Evolutionary conservation across 208 protist genomes (phyloP), one percentile per base, ranked within the genome.

Genomic region (Wallacemonas sp.): DNA sequence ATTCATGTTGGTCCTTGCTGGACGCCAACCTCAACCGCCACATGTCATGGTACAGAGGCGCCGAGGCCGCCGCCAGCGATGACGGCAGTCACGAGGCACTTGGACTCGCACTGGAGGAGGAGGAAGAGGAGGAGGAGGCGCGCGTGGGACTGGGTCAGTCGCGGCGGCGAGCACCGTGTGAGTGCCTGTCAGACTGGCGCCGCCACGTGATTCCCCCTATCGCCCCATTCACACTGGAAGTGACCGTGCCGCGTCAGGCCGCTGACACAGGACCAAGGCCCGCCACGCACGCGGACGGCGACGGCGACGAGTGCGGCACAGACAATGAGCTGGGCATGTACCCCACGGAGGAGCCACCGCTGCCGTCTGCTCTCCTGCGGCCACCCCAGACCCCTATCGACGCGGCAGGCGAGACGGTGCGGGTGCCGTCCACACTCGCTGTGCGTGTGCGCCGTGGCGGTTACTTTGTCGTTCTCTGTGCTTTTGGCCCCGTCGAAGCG

Each of bases 381-480:
- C 42, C 42, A n/a, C 42, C 17, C 5, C n/a, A n/a, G n/a, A n/a
- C n/a, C n/a, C n/a, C n/a, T n/a, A n/a, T n/a, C n/a, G n/a, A 17
- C 38, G 17, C 38, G 38, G 38, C 38, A 17, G 38, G 12, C 22
- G 50, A 32, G 0, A 37, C 50, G 6, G 54, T 45, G 27, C 9
- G 4, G 54, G 36, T 50, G 58, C 58, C 37, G 6, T 36, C 37
- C 0, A 70, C 64, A 38, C 65, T 80, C 29, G 74, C 50, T 0
- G 57, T 60, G 52, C 66, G 67, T 33, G 44, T 87, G 22, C 66
- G 73, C 58, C 57, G 70, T 8, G 82, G 86, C 4, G 83, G 86
- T 22, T 81, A 61, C 58, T 83, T 87, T 39, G 75, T 93, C 24
- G 74, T 90, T 0, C 77, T 93, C 21, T 77, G 81, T 37, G 74